Base-by-base conservation (phyloP, 2,329 filamentous ascomycete genomes). In the Thelonectria rubi region DNA sequence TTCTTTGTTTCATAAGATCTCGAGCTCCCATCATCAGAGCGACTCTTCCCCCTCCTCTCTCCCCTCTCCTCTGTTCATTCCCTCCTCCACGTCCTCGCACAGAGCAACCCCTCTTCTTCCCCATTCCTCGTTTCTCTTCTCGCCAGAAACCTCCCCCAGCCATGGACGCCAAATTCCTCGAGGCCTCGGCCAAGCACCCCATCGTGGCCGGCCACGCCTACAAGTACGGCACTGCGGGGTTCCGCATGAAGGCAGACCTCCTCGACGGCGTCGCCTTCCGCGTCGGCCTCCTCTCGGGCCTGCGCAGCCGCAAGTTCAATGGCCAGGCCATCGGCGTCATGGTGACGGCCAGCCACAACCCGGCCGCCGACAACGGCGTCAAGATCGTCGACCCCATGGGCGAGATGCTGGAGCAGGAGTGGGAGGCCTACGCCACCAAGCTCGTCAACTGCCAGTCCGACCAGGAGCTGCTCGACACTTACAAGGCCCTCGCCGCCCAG, bases 341-440 rank as follows among this genome's bases (percentile, higher is more conserved):
- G 93, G 91, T 97, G 77, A 97, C 93, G 43, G 93, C 93, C 65
- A 96, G 92, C 73, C 93, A 97, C 83, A 97, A 97, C 79, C 92
- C 92, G 17, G 90, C 93, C 34, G 85, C 88, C 70, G 93, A 97
- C 79, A 97, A 97, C 77, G 93, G 93, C 53, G 91, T 97, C 77
- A 97, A 97, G 85, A 88, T 99, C 69, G 93, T 99, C 65, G 95
- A 99, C 78, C 95, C 95, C 12, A 91, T 97, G 89, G 94, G 95
- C 67, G 95, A 98, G 78, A 98, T 98, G 95, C 86, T 97, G 51
- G 93, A 96, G 86, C 90, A 94, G 77, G 91, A 94, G 63, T 99
- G 95, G 95, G 95, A 99, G 80, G 82, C 84, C 39, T 90, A 94
- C 77, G 93, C 94, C 55, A 98, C 95, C 37, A 86, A 86, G 72